phyloP scores from a whole-genome alignment of 2,329 filamentous ascomycete species.

The Xylaria sp. region DNA sequence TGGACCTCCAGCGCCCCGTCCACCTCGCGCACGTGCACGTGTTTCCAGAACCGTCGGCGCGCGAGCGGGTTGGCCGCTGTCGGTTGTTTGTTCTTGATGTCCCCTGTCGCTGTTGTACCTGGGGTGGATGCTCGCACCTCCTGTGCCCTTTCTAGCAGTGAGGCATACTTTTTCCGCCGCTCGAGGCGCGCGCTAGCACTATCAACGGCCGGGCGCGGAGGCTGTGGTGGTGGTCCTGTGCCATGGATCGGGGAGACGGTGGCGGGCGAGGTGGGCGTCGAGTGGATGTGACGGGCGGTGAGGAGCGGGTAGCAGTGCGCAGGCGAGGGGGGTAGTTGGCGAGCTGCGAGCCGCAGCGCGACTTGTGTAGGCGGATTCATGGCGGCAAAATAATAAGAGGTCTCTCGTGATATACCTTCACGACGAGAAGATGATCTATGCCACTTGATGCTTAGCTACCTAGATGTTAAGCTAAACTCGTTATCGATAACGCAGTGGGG shows the following conservation, averaged over 20 bases:
- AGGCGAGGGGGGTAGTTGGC: slow-evolving; percentile 43
- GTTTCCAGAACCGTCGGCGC: slow-evolving; percentile 87
- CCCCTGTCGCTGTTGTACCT: neutral
- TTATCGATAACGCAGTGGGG: slow-evolving; percentile 22
- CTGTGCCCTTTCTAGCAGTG: slow-evolving; percentile 63
- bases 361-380: slow-evolving; percentile 57
- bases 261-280: slow-evolving; percentile 52
- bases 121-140: slow-evolving; percentile 54
- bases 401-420: neutral
- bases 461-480: neutral
- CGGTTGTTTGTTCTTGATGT: slow-evolving; percentile 6
- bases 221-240: slow-evolving; percentile 67
- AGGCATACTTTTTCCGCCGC: slow-evolving; percentile 64
- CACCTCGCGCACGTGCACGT: slow-evolving; percentile 76
- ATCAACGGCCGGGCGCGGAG: slow-evolving; percentile 58
- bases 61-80: slow-evolving; percentile 52
- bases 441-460: neutral
- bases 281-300: slow-evolving; percentile 47
- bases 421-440: neutral
- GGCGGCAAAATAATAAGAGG: slow-evolving; percentile 23
- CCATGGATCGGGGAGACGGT: slow-evolving; percentile 64
- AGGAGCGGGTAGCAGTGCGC: slow-evolving; percentile 32
- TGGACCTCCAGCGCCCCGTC: slow-evolving; percentile 71
- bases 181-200: slow-evolving; percentile 55
- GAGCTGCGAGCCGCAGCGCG: slow-evolving; percentile 51